Base-by-base conservation (phyloP, 805 yeast genomes). In the Starmerella apicola region DNA sequence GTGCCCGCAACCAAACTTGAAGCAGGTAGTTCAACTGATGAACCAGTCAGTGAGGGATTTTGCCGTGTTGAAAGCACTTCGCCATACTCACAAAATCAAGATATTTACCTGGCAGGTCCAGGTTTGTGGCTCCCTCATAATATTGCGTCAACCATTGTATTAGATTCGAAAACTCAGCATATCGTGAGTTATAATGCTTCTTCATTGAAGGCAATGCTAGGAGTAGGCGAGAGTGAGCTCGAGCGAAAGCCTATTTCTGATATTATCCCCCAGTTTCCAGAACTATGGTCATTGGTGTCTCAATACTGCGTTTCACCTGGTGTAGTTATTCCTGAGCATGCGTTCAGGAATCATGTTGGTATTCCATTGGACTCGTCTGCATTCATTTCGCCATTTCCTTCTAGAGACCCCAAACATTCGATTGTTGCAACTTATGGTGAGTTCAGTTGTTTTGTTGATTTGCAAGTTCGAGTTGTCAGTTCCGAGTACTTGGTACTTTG, bases 301-400 rank as follows among this genome's bases (percentile, higher is more conserved):
- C 68, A 21, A 52, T 60, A 16, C 44, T 71, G 45, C 59, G 46
- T 16, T 3, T 23, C 36, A 10, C 46, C 79, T 0, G 95, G 95
- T 1, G 60, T 82, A 37, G 95, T 86, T 0, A 62, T 86, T 10
- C 94, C 96, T 0, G 97, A 86, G 58, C 95, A 85, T 59, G 79
- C 81, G 55, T 85, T 88, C 62, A 70, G 96, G 46, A 76, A 77
- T 48, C 44, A 54, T 5, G 56, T 51, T 8, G 51, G 56, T n/a
- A 29, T 45, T n/a, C 21, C 32, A 2, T 6, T 32, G 12, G 18
- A 29, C 3, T 13, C 37, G 10, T 41, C 33, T 9, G 44, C 35
- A 30, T 41, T 39, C 68, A 22, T 78, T 85, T 1, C 39, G 23
- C 42, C 42, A 2, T 18, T 37, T 17, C 49, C 49, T 3, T 45